A percentile compares a stretch with the other conserved stretches of the same genome.
Conservation (phyloP, 1,284 basidiomycete species). For the Somion occarium region DNA sequence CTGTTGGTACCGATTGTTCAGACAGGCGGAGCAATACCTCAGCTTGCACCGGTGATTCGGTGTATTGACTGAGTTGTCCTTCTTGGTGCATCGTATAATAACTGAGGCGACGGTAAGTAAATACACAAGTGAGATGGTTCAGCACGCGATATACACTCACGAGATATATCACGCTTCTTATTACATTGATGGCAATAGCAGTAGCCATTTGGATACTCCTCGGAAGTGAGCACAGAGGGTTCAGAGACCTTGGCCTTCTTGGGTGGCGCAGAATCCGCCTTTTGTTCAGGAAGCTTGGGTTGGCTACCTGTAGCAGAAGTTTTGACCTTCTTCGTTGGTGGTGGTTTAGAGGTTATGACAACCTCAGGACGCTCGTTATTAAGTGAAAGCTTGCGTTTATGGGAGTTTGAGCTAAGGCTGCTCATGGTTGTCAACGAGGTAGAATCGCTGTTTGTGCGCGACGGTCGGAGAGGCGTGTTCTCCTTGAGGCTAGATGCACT, state of each 20-base stretch:
- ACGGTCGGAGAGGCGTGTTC: slow-evolving; percentile 45
- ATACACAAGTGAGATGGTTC: too few species aligned
- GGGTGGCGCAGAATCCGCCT: slow-evolving; percentile 1
- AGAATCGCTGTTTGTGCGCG: slow-evolving; percentile 18
- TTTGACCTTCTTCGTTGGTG: slow-evolving; percentile 28
- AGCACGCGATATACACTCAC: too few species aligned
- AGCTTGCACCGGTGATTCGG: slow-evolving; percentile 40
- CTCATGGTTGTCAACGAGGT: slow-evolving; percentile 11
- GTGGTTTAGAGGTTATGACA: neutral
- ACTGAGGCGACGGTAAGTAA: too few species aligned
- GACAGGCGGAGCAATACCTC: slow-evolving; percentile 60
- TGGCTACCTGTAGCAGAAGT: slow-evolving; percentile 18
- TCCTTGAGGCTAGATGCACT: slow-evolving; percentile 39
- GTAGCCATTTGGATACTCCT: slow-evolving; percentile 32
- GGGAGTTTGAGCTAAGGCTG: slow-evolving; percentile 6
- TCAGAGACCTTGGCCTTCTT: slow-evolving; percentile 3
- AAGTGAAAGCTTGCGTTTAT: slow-evolving; percentile 24
- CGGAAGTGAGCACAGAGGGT: slow-evolving; percentile 14
- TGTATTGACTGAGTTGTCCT: slow-evolving; percentile 23
- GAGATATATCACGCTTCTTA: slow-evolving; percentile 46
- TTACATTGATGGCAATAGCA: slow-evolving; percentile 70
- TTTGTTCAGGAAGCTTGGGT: too few species aligned
- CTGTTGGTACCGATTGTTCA: slow-evolving; percentile 61
- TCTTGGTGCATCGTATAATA: slow-evolving; percentile 49
- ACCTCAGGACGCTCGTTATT: neutral